These are phyloP conservation scores for Casuarina glauca DNA, from an alignment of 306 rosid species.

Conservation along the genomic window DNA sequence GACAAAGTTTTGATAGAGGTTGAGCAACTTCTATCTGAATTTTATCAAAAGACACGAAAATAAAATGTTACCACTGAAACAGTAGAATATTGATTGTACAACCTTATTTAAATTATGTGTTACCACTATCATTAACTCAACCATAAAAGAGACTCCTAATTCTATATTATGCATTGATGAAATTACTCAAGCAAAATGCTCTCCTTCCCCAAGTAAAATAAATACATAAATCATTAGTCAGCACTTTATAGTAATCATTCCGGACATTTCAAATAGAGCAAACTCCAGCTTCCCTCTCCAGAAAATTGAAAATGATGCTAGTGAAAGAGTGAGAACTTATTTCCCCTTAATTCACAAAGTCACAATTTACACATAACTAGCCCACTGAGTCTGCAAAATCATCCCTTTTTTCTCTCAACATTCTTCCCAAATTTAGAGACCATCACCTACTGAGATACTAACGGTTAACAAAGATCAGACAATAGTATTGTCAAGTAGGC, in stretches of 20 bases:
- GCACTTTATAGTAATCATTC: not conserved
- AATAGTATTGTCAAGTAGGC: not conserved
- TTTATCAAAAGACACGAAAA: constrained; percentile 12
- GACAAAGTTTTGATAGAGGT: constrained; percentile 72
- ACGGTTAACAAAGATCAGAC: not conserved
- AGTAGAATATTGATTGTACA: constrained; percentile 3
- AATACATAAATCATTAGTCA: not conserved
- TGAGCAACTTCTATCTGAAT: constrained; percentile 83
- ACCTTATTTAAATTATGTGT: not conserved
- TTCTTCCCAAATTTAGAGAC: not conserved
- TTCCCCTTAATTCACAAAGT: not conserved
- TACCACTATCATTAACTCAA: not conserved
- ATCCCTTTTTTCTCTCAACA: not conserved
- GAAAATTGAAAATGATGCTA: not conserved
- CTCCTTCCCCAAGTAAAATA: not conserved
- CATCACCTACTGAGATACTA: not conserved
- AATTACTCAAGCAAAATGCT: not conserved
- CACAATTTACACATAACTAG: not conserved
- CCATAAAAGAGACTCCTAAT: not conserved
- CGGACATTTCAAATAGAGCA: not conserved
- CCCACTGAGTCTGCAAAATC: not conserved
- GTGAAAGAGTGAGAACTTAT: constrained; percentile 8
- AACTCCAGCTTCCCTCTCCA: not conserved
- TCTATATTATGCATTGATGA: not conserved
- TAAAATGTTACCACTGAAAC: not conserved